Evolutionary conservation across 495 filamentous ascomycete genomes (phyloP).

Genomic region (Podospora conica): DNA sequence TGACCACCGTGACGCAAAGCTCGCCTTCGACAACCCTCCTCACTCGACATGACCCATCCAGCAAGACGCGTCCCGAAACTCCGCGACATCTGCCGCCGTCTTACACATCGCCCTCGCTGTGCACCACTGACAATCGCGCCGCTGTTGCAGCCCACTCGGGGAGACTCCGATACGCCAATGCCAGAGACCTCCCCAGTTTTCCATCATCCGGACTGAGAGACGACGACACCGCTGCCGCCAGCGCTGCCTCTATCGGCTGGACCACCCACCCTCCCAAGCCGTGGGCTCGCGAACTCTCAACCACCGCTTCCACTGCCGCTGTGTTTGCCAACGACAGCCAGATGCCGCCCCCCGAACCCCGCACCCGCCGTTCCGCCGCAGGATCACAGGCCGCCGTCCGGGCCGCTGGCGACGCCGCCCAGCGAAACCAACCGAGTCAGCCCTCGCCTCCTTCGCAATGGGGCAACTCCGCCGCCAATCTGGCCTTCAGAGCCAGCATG

Average conservation of each 20-base stretch:
- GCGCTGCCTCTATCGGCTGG: constrained; percentile 68
- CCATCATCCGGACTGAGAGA: constrained; percentile 58
- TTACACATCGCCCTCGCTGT: constrained; percentile 12
- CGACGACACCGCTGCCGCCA: constrained; percentile 59
- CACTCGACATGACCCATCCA: neutral
- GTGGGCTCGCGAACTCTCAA: constrained; percentile 50
- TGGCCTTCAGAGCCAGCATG: constrained; percentile 41
- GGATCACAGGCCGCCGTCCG: constrained; percentile 65
- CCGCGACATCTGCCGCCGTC: constrained; percentile 8
- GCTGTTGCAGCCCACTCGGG: constrained; percentile 36
- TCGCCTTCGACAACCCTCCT: neutral
- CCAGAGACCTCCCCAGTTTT: constrained; percentile 60
- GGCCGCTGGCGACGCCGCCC: constrained; percentile 58
- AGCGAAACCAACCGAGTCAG: constrained; percentile 42
- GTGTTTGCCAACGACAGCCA: constrained; percentile 62
- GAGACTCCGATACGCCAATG: constrained; percentile 60
- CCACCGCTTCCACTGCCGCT: constrained; percentile 63
- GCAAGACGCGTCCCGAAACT: neutral
- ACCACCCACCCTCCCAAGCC: constrained; percentile 52
- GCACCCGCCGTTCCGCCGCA: constrained; percentile 50
- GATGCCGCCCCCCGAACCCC: constrained; percentile 44
- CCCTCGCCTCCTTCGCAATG: constrained; percentile 33
- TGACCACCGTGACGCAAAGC: constrained; percentile 11
- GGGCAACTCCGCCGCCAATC: constrained; percentile 54
- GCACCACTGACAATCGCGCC: neutral